These are phyloP conservation scores for Sistotremastrum suecicum DNA, from an alignment of 768 basidiomycete species.

Conservation along the genomic window DNA sequence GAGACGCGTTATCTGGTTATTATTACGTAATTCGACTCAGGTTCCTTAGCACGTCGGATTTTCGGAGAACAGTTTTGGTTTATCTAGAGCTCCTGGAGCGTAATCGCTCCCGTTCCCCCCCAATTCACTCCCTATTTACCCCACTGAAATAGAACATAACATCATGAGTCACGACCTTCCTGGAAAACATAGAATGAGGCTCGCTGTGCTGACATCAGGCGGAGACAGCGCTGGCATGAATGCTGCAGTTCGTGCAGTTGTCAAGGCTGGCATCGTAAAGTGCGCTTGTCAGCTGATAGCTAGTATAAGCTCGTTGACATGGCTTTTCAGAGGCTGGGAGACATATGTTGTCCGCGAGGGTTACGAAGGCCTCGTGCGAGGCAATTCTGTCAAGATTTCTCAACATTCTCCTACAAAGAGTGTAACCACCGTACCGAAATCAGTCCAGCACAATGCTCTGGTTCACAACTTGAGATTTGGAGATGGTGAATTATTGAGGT, in stretches of 20 bases:
- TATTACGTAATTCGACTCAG: too few relatives aligned
- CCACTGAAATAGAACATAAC: conserved; percentile 1
- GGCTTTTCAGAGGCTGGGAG: conserved; percentile 70
- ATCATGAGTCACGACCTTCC: neutral
- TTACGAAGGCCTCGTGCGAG: conserved; percentile 93
- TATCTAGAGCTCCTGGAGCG: neutral
- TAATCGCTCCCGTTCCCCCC: neutral
- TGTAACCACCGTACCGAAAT: conserved; percentile 10
- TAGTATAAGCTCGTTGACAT: neutral
- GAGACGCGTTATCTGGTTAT: too few relatives aligned
- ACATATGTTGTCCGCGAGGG: conserved; percentile 95
- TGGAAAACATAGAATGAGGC: conserved; percentile 42
- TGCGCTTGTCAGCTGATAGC: conserved; percentile 21
- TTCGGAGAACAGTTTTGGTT: too few relatives aligned
- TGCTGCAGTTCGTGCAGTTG: conserved; percentile 84
- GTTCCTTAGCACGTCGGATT: too few relatives aligned
- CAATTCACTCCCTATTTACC: neutral
- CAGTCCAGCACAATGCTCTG: conserved; percentile 18
- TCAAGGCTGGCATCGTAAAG: conserved; percentile 87
- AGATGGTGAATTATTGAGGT: conserved; percentile 59
- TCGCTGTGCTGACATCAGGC: conserved; percentile 89
- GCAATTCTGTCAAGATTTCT: conserved; percentile 36
- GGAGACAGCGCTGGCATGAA: conserved; percentile 99
- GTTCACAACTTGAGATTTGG: conserved; percentile 72
- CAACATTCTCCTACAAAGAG: conserved; percentile 4